These are phyloP conservation scores for Leishmania turanica DNA, from an alignment of 208 protist genomes.

Conservation along the genomic window DNA sequence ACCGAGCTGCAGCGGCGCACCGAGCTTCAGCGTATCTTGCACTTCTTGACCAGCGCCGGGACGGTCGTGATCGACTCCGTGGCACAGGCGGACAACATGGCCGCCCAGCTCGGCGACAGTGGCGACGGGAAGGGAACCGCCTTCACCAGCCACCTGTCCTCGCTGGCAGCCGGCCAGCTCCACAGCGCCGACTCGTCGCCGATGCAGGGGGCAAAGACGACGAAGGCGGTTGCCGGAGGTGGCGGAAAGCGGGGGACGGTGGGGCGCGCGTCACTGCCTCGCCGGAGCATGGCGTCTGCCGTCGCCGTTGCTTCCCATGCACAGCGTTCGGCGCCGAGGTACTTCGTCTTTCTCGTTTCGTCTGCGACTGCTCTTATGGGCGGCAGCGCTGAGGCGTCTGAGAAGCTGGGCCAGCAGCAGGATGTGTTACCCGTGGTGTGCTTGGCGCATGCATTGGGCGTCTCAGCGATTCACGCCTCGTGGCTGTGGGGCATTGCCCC, in stretches of 20 bases:
- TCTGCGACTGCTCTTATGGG: not conserved
- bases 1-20: slow-evolving; percentile 29
- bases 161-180: not conserved
- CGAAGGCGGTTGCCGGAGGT: not conserved
- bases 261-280: slow-evolving; percentile 18
- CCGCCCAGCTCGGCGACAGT: slow-evolving; percentile 19
- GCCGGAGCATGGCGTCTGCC: not conserved
- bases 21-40: slow-evolving; percentile 30
- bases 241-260: slow-evolving; percentile 11
- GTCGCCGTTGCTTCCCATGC: not conserved
- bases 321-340: not conserved
- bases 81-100: slow-evolving; percentile 23
- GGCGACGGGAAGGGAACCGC: not conserved
- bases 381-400: not conserved
- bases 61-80: slow-evolving; percentile 19
- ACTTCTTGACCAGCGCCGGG: slow-evolving; percentile 26
- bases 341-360: slow-evolving; percentile 28
- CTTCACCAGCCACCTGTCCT: not conserved
- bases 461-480: slow-evolving; percentile 40
- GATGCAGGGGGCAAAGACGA: too few species aligned
- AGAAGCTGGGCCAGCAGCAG: not conserved
- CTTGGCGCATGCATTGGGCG: slow-evolving; percentile 54
- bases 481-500: slow-evolving; percentile 44
- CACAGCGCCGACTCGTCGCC: not conserved
- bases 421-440: slow-evolving; percentile 23